These are phyloP conservation scores for Wickerhamomyces silvicola DNA, from an alignment of 805 yeast species.

Conservation along the genomic window DNA sequence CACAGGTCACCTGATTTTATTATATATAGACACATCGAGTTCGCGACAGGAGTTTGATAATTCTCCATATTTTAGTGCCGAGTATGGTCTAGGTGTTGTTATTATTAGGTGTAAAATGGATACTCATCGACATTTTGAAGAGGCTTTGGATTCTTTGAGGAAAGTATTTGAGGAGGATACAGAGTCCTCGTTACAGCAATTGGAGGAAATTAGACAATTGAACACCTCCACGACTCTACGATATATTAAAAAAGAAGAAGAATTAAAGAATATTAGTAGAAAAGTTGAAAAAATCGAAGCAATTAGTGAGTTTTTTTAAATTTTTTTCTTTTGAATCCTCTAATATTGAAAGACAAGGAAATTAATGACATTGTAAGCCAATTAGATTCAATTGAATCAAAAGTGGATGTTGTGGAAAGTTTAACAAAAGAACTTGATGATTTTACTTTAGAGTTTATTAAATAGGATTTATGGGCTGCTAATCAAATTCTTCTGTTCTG, in stretches of 20 bases:
- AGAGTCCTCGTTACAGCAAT: conserved; percentile 30
- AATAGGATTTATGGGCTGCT: conserved; percentile 8
- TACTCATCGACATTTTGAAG: conserved; percentile 10
- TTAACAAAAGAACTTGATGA: conserved; percentile 15
- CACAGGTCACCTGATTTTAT: too few species aligned
- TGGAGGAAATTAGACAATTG: conserved; percentile 45
- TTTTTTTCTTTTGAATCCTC: conserved; percentile 1
- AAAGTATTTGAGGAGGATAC: conserved; percentile 32
- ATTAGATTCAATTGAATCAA: conserved; percentile 9
- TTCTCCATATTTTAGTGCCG: too few species aligned
- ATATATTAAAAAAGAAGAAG: conserved; percentile 40
- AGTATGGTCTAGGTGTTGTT: too few species aligned
- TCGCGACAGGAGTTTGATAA: too few species aligned
- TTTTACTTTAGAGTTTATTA: conserved; percentile 8
- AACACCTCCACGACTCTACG: conserved; percentile 54
- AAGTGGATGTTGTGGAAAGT: conserved; percentile 11
- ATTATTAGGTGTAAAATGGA: too few species aligned
- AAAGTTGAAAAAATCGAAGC: conserved; percentile 14
- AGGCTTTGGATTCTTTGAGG: conserved; percentile 27
- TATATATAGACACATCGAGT: too few species aligned
- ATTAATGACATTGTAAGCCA: conserved; percentile 11
- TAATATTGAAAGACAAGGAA: conserved; percentile 21
- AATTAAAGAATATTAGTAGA: conserved; percentile 24
- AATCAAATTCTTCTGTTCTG: too few species aligned
- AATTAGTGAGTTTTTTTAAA: conserved; percentile 13